Base-by-base conservation (phyloP, 1,139 yeast genomes). In the Starmera stellimalicola region DNA sequence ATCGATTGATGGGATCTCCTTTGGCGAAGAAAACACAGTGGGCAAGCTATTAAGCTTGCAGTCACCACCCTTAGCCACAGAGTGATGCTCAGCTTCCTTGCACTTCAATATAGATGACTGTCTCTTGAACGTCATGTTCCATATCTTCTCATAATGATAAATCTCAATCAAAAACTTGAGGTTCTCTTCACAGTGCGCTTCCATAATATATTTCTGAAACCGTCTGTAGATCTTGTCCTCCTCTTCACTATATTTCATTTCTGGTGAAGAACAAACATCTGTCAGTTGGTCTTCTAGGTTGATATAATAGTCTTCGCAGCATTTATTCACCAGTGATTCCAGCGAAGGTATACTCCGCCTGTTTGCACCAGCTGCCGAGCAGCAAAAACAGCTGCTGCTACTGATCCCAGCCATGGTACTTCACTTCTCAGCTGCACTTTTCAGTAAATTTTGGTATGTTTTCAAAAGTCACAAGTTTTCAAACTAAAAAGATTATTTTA, bases 161-260 rank as follows among this genome's bases (percentile, higher is more conserved):
- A 68, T 63, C 36, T 65, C 68, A 6, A 69, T 55, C 27, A 70
- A 49, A 41, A 70, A 70, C 32, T 57, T 48, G 31, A 70, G 54
- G 45, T 67, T 69, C 47, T 70, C 76, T 38, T 57, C 58, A 45
- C 70, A 65, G 42, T 68, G 73, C 14, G 57, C 43, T 10, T 53
- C 33, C 12, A 26, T 33, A 11, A 52, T 44, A 31, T 45, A 51
- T 5, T 44, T 36, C 27, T 37, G 38, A 36, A 53, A 52, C 26
- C 38, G 30, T 3, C 33, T 33, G 17, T 37, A 37, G 2, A 40
- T 31, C 35, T 38, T 44, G 16, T 29, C 19, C 24, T 14, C 41
- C 24, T n/a, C 29, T 12, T 12, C n/a, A 9, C 9, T 18, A n/a
- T n/a, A 24, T 11, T 18, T 10, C n/a, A 22, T 15, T n/a, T 27